phyloP scores from a whole-genome alignment of 495 filamentous ascomycete genomes.

The Hypoxylon rickii region DNA sequence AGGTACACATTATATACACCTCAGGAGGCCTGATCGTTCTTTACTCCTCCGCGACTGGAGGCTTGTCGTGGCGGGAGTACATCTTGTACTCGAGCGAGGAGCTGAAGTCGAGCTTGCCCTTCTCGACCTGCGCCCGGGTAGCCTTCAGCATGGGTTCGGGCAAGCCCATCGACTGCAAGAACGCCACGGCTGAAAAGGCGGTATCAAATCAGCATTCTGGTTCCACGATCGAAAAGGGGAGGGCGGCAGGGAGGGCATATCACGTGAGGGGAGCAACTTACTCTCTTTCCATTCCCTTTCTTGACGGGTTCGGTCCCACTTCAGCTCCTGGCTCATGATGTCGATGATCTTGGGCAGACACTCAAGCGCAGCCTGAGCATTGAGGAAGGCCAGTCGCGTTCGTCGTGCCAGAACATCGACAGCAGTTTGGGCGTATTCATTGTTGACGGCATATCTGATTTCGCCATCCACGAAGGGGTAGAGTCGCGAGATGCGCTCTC shows the following conservation, averaged over 20 bases:
- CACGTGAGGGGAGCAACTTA: slow-evolving; percentile 32
- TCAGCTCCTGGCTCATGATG: slow-evolving; percentile 86
- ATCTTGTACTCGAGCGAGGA: slow-evolving; percentile 71
- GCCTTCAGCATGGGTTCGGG: slow-evolving; percentile 73
- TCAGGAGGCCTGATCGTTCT: neutral
- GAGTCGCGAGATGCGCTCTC: slow-evolving; percentile 75
- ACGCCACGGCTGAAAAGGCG: slow-evolving; percentile 60
- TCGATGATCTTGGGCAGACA: slow-evolving; percentile 88
- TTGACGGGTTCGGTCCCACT: slow-evolving; percentile 76
- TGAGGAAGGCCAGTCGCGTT: slow-evolving; percentile 89
- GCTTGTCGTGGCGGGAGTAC: slow-evolving; percentile 69
- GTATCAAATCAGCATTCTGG: slow-evolving; percentile 4
- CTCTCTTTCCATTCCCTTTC: slow-evolving; percentile 85
- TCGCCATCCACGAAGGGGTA: slow-evolving; percentile 99
- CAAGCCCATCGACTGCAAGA: slow-evolving; percentile 85
- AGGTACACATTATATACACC: neutral
- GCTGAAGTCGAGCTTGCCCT: slow-evolving; percentile 70
- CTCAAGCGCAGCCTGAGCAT: slow-evolving; percentile 93
- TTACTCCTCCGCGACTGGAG: slow-evolving; percentile 32
- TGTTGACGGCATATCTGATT: slow-evolving; percentile 82
- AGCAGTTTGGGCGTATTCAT: slow-evolving; percentile 95
- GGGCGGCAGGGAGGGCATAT: neutral
- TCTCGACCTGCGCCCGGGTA: slow-evolving; percentile 77
- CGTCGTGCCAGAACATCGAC: slow-evolving; percentile 88
- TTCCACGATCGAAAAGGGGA: neutral